A percentile compares a stretch with the other conserved stretches of the same genome.
Conservation (phyloP, 2,329 filamentous ascomycete species). For the Trichoderma harzianum region DNA sequence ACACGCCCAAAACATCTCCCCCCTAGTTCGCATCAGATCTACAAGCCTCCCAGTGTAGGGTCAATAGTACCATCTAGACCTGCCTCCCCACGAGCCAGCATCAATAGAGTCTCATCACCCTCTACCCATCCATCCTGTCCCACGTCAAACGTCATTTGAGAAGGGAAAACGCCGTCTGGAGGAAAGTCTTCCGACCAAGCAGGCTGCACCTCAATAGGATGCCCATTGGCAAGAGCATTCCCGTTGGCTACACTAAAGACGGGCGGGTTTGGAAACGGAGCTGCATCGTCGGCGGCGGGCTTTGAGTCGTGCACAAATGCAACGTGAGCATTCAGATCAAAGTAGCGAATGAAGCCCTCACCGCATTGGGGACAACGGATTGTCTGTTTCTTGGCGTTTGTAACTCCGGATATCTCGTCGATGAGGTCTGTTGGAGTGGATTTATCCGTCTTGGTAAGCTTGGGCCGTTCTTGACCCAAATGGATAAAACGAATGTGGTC, state of each 20-base stretch:
- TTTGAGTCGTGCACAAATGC: conserved; percentile 27
- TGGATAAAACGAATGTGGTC: conserved; percentile 84
- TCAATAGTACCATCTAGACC: conserved; percentile 31
- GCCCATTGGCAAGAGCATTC: conserved; percentile 7
- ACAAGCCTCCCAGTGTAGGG: conserved; percentile 28
- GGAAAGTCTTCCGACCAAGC: conserved; percentile 26
- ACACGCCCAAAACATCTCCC: not conserved
- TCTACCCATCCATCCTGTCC: conserved; percentile 42
- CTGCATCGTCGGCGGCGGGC: not conserved
- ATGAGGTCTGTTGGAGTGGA: conserved; percentile 32
- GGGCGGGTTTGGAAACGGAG: conserved; percentile 10
- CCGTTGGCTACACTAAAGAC: conserved; percentile 23
- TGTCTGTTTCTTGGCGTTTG: conserved; percentile 40
- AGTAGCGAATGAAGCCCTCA: conserved; percentile 47
- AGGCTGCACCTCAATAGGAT: conserved; percentile 3
- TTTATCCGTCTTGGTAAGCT: conserved; percentile 25
- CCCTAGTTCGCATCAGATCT: not conserved
- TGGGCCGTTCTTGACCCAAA: conserved; percentile 55
- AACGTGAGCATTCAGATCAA: conserved; percentile 49
- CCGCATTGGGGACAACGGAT: conserved; percentile 46
- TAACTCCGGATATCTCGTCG: conserved; percentile 42
- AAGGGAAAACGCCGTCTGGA: conserved; percentile 36
- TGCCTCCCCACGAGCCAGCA: conserved; percentile 32
- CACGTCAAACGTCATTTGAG: conserved; percentile 31
- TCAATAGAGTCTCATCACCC: conserved; percentile 44